Evolutionary conservation across 441 rosid species (phyloP), one percentile per base, ranked within the genome.

Genomic region (Corymbia citriodora): DNA sequence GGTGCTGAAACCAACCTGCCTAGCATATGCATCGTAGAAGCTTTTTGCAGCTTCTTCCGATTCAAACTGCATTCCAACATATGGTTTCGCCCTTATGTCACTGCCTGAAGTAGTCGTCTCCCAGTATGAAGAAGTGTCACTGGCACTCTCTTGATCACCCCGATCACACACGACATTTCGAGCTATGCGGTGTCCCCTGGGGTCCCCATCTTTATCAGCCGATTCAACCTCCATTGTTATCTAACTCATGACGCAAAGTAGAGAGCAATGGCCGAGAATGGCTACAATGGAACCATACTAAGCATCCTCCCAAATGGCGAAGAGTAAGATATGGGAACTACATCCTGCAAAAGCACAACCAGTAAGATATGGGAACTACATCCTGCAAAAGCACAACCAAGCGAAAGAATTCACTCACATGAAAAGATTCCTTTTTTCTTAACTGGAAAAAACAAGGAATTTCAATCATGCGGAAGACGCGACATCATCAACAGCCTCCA

Each of bases 51-150:
- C 93, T 29, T 94, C 96, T 90, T 94, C 97, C 3, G 97, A 92
- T 55, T 95, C 93, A 86, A 96, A 96, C 89, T 92, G 95, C 97
- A 96, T 94, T 19, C 96, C 97, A 23, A 94, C 89, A n/a, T 72
- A 89, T 7, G 96, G 97, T 89, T 92, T 88, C 74, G 68, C 81
- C 87, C 89, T 89, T 33, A 89, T 92, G 81, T 92, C 92, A 87
- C 92, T 91, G 36, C 92, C 94, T 21, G 87, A 92, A 93, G 91
- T 90, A 86, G 65, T 68, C 19, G 87, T 82, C 70, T 87, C 94
- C 87, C 65, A 68, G 52, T 90, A 92, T 6, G 91, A 81, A 55
- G 92, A 93, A 90, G 89, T 93, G 86, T 92, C 92, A 12, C 86
- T 59, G 68, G 90, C 55, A 89, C 91, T 92, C 87, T 90, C 92